Evolutionary conservation across 345 rosid species (phyloP).

Genomic region (Brassica juncea): DNA sequence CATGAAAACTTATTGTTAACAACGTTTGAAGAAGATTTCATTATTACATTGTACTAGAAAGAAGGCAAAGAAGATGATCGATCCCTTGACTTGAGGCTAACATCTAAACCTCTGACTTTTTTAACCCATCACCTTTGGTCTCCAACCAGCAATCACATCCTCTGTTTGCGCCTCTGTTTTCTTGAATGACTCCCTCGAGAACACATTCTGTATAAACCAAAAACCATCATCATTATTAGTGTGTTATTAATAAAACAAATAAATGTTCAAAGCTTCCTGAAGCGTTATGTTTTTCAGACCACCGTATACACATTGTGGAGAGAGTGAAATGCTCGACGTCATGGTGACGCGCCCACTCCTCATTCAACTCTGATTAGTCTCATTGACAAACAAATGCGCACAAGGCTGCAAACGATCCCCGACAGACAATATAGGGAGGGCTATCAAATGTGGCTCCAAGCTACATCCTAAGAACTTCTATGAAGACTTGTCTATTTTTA

Average conservation of each 20-base stretch:
- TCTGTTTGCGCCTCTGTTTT: constrained; percentile 73
- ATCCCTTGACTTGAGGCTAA: constrained; percentile 7
- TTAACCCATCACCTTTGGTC: constrained; percentile 76
- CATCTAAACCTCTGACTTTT: constrained; percentile 27
- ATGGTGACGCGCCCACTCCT: no score
- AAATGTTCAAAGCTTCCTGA: no score
- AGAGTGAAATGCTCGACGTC: no score
- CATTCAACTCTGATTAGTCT: no score
- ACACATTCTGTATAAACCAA: constrained; percentile 63
- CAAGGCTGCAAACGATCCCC: no score
- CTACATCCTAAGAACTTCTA: no score
- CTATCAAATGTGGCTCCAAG: no score
- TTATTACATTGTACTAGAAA: constrained; percentile 15
- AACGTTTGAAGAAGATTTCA: not conserved
- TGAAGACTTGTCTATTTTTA: no score
- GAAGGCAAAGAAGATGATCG: constrained; percentile 12
- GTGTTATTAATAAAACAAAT: not conserved
- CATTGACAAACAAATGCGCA: no score
- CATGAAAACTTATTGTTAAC: not conserved
- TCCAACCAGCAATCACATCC: constrained; percentile 93
- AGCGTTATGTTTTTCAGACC: no score
- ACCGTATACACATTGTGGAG: no score
- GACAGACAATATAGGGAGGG: no score
- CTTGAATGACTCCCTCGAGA: constrained; percentile 70
- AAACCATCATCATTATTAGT: constrained; percentile 5